Percentiles rank a stretch among this genome's conserved stretches.
These are phyloP conservation scores for Trichosporon ovoides DNA, from an alignment of 1,284 basidiomycete genomes.

Conservation along the genomic window DNA sequence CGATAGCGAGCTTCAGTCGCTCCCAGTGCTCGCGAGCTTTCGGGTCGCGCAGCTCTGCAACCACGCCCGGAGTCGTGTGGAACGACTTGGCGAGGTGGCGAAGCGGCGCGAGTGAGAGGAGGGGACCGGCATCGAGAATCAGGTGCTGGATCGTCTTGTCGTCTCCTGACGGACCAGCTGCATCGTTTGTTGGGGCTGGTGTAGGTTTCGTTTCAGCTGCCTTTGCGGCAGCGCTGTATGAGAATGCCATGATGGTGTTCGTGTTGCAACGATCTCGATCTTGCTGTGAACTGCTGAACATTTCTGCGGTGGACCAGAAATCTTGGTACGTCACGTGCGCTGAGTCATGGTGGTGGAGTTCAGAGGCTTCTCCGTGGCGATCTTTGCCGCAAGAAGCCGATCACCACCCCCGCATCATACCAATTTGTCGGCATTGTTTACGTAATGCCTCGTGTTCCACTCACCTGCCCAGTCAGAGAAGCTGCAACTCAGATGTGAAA, in stretches of 20 bases:
- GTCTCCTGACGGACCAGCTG: slow-evolving; percentile 1
- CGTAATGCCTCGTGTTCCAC: not conserved
- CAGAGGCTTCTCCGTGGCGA: no score
- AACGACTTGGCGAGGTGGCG: slow-evolving; percentile 75
- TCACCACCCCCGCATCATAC: no score
- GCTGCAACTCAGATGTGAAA: no score
- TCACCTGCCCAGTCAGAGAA: no score
- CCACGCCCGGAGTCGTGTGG: slow-evolving; percentile 80
- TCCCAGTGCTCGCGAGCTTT: slow-evolving; percentile 79
- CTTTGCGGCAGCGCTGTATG: slow-evolving; percentile 17
- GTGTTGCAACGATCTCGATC: not conserved
- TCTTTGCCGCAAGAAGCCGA: no score
- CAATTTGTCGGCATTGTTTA: no score
- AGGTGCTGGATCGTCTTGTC: slow-evolving; percentile 59
- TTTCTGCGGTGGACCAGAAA: slow-evolving; percentile 5
- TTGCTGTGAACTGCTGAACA: no score
- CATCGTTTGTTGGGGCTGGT: not conserved
- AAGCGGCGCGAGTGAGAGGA: slow-evolving; percentile 78
- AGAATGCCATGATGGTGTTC: slow-evolving; percentile 17
- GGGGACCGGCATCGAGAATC: slow-evolving; percentile 85
- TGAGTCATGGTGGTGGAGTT: no score
- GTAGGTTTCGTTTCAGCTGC: not conserved
- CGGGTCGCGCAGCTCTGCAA: slow-evolving; percentile 81
- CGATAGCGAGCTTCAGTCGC: slow-evolving; percentile 61
- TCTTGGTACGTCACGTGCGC: slow-evolving; percentile 7